Conservation (phyloP, 306 rosid species). For the Argentina anserina region DNA sequence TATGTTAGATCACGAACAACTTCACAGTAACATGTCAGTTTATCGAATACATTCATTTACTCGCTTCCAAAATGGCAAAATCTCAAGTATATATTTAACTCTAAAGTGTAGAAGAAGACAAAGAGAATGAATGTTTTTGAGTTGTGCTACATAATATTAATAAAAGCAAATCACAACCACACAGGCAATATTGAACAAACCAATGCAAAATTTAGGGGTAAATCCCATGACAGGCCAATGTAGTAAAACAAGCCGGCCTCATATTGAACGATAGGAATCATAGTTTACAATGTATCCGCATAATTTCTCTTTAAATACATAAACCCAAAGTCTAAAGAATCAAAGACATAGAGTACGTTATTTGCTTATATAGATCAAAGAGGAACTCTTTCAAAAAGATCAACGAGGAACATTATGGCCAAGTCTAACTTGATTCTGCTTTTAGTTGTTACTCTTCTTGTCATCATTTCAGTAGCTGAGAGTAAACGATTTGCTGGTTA, state of each 20-base stretch:
- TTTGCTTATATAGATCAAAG: background rate
- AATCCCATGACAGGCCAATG: background rate
- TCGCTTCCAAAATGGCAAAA: background rate
- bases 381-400: no score
- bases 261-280: background rate
- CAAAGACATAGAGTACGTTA: background rate
- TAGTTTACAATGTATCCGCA: background rate
- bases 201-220: background rate
- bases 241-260: background rate
- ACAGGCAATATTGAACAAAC: background rate
- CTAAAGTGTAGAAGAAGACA: background rate
- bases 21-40: background rate
- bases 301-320: background rate
- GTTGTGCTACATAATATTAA: background rate
- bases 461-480: background rate
- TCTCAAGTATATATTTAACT: background rate
- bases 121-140: background rate
- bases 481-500: background rate
- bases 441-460: background rate
- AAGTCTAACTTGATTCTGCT: background rate
- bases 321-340: background rate
- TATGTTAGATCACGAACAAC: background rate
- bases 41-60: background rate
- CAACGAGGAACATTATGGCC: background rate
- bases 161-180: background rate